Conservation (phyloP, 805 yeast species). For the Barnettozyma californica region DNA sequence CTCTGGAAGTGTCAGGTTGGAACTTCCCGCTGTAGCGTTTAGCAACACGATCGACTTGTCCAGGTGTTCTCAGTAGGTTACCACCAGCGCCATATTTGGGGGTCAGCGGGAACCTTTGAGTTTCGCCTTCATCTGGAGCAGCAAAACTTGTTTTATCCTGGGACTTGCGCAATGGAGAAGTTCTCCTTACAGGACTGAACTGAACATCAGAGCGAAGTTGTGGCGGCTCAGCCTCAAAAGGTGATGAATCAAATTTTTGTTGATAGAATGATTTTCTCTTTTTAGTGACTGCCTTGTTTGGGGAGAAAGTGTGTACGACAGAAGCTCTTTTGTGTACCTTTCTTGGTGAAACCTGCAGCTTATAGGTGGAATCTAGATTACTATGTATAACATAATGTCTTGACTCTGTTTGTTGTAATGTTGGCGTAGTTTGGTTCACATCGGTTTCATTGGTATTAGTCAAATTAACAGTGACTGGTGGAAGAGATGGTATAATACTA, state of each 20-base stretch:
- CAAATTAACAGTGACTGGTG: slow-evolving; percentile 19
- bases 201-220: slow-evolving; percentile 23
- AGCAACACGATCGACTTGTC: slow-evolving; percentile 15
- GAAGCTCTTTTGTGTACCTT: slow-evolving; percentile 14
- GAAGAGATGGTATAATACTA: slow-evolving; percentile 23
- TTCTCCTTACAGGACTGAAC: slow-evolving; percentile 19
- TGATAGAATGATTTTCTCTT: slow-evolving; percentile 25
- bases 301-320: slow-evolving; percentile 21
- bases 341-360: slow-evolving; percentile 23
- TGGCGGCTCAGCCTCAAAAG: slow-evolving; percentile 26
- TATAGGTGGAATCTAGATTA: slow-evolving; percentile 21
- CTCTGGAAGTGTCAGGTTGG: slow-evolving; percentile 1
- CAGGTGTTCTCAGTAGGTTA: slow-evolving; percentile 26
- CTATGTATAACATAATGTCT: slow-evolving; percentile 20
- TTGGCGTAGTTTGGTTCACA: slow-evolving; percentile 25
- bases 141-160: background rate
- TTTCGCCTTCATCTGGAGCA: slow-evolving; percentile 6
- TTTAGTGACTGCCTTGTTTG: slow-evolving; percentile 15
- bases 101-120: slow-evolving; percentile 42
- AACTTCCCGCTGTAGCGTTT: slow-evolving; percentile 13
- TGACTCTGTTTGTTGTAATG: slow-evolving; percentile 14
- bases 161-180: slow-evolving; percentile 13
- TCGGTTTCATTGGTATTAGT: slow-evolving; percentile 25
- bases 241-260: slow-evolving; percentile 24
- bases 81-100: slow-evolving; percentile 41